These are phyloP conservation scores for Phoma sp. DNA, from an alignment of 2,329 filamentous ascomycete species.

Conservation along the genomic window DNA sequence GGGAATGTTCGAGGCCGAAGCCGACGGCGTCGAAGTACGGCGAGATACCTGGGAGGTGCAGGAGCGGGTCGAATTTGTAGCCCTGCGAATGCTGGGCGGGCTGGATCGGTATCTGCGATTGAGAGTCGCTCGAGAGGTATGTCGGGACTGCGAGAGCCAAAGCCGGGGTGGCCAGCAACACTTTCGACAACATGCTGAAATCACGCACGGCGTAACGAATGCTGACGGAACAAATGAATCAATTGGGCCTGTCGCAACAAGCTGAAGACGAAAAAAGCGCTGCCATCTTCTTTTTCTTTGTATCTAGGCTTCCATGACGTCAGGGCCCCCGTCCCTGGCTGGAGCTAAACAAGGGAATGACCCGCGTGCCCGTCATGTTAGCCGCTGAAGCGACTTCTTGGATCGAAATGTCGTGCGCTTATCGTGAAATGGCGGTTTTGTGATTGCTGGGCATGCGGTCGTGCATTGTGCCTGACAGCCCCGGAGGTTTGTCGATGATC, in stretches of 20 bases:
- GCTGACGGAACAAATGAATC: neutral
- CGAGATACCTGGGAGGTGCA: conserved; percentile 58
- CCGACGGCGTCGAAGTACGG: conserved; percentile 57
- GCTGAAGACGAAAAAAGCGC: neutral
- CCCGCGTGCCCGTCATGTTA: neutral
- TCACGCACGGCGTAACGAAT: neutral
- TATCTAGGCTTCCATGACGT: conserved; percentile 5
- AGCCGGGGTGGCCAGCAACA: conserved; percentile 27
- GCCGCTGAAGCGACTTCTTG: neutral
- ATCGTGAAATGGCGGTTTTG: neutral
- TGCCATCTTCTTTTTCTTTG: conserved; percentile 3
- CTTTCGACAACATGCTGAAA: conserved; percentile 16
- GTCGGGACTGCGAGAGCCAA: conserved; percentile 24
- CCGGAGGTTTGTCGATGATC: neutral
- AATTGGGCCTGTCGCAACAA: conserved; percentile 9
- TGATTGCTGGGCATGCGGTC: neutral
- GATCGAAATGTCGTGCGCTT: neutral
- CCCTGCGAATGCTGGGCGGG: conserved; percentile 37
- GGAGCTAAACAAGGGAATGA: conserved; percentile 8
- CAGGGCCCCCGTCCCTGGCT: conserved; percentile 11
- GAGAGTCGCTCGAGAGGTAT: conserved; percentile 7
- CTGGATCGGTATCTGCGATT: conserved; percentile 25
- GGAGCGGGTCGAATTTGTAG: conserved; percentile 55
- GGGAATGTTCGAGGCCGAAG: conserved; percentile 53
- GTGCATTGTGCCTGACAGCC: neutral